phyloP scores from a whole-genome alignment of 176 grass and related monocot species.

The Elymus sibiricus region DNA sequence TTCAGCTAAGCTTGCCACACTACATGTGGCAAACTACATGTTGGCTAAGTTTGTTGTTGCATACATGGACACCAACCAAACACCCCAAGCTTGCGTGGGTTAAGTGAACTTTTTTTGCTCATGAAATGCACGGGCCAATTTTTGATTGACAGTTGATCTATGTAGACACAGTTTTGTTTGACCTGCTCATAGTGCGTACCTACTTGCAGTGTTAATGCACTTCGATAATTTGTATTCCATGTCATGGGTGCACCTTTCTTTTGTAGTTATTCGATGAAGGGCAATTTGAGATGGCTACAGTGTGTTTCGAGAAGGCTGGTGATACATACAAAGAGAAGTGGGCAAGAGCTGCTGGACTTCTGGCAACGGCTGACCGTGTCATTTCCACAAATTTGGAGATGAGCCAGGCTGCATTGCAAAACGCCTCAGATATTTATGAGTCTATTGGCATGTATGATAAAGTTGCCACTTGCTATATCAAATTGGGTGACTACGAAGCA shows the following conservation, averaged over 20 bases:
- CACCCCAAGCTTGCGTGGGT: background rate
- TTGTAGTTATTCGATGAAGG: conserved; percentile 63
- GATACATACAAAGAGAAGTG: conserved; percentile 51
- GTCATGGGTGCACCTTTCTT: background rate
- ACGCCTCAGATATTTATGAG: conserved; percentile 68
- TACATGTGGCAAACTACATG: background rate
- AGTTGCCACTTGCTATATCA: conserved; percentile 67
- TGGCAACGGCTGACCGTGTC: conserved; percentile 45
- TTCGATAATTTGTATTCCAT: background rate
- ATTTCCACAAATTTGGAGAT: conserved; percentile 40
- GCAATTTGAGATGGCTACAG: conserved; percentile 66
- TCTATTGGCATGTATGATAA: conserved; percentile 61
- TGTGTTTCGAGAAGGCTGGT: conserved; percentile 83
- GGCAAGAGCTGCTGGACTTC: conserved; percentile 69
- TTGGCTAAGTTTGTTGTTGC: background rate
- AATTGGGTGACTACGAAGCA: conserved; percentile 28
- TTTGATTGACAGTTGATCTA: background rate
- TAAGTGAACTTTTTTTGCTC: background rate
- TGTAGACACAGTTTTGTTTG: background rate
- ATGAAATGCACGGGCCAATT: background rate
- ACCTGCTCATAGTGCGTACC: background rate
- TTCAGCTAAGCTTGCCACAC: background rate
- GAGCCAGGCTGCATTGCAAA: conserved; percentile 29
- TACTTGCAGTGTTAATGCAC: background rate
- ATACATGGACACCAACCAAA: background rate